Evolutionary conservation across 2,329 filamentous ascomycete genomes (phyloP).

Genomic region (Drechslerella stenobrocha): DNA sequence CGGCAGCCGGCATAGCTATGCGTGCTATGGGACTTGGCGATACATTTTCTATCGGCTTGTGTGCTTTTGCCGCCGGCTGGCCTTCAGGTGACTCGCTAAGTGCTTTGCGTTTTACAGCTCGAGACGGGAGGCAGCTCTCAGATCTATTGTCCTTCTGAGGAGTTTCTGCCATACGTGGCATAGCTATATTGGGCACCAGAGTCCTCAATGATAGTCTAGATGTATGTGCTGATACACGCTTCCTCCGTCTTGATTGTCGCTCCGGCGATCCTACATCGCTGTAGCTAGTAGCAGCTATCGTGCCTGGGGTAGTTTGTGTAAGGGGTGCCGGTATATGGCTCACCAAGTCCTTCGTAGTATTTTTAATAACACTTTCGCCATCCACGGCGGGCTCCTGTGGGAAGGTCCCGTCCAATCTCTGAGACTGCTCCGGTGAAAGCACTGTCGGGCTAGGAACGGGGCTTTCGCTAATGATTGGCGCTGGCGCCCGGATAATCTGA

Average conservation of each 20-base stretch:
- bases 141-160: background rate
- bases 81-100: background rate
- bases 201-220: constrained; percentile 1
- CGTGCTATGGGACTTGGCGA: too few relatives aligned
- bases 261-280: constrained; percentile 5
- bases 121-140: constrained; percentile 2
- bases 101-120: constrained; percentile 7
- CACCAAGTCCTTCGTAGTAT: constrained; percentile 13
- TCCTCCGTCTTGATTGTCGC: background rate
- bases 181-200: constrained; percentile 2
- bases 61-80: background rate
- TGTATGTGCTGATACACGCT: constrained; percentile 2
- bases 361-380: background rate
- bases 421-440: constrained; percentile 18
- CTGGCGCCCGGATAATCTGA: constrained; percentile 12
- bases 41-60: background rate
- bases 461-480: background rate
- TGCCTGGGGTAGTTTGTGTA: background rate
- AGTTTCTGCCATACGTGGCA: constrained; percentile 2
- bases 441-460: constrained; percentile 7
- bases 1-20: too few relatives aligned
- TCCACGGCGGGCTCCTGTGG: background rate
- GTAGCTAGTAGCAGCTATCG: background rate
- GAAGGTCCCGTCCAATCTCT: constrained; percentile 9
- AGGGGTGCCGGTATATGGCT: too few relatives aligned